Conservation (phyloP, 768 basidiomycete species). For the Podaxis carcinomalis region DNA sequence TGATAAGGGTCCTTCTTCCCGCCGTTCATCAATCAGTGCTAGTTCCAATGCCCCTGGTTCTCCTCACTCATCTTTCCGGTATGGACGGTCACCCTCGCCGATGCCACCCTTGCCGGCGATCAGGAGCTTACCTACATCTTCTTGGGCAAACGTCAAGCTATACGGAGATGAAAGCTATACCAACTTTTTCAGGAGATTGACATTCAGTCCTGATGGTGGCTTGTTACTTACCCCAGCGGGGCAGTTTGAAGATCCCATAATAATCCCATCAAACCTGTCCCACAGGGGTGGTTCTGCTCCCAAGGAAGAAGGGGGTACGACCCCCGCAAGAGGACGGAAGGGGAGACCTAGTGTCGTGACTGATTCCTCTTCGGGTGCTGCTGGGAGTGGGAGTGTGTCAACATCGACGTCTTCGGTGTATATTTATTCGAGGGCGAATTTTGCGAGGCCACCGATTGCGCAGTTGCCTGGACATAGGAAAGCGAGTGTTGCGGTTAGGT, state of each 20-base stretch:
- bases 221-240: constrained; percentile 94
- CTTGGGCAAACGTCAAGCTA: constrained; percentile 70
- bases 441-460: constrained; percentile 88
- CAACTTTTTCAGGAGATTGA: constrained; percentile 91
- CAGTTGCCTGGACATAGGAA: constrained; percentile 97
- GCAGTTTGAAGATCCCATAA: constrained; percentile 91
- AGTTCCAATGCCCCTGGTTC: constrained; percentile 72
- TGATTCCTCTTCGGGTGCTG: constrained; percentile 24
- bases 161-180: constrained; percentile 96
- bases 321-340: constrained; percentile 56
- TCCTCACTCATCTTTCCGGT: constrained; percentile 57
- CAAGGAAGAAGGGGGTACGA: constrained; percentile 33
- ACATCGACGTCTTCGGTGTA: constrained; percentile 67
- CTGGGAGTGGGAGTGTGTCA: constrained; percentile 37
- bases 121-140: constrained; percentile 55
- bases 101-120: constrained; percentile 95
- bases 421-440: constrained; percentile 94
- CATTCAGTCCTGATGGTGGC: constrained; percentile 93
- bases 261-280: constrained; percentile 26
- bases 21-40: constrained; percentile 74
- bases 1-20: constrained; percentile 36
- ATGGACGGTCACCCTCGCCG: constrained; percentile 82
- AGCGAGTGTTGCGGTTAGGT: constrained; percentile 88
- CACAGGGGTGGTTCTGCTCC: constrained; percentile 11
- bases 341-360: constrained; percentile 17